These are phyloP conservation scores for Mycena kentingensis DNA, from an alignment of 768 basidiomycete species.

Conservation along the genomic window DNA sequence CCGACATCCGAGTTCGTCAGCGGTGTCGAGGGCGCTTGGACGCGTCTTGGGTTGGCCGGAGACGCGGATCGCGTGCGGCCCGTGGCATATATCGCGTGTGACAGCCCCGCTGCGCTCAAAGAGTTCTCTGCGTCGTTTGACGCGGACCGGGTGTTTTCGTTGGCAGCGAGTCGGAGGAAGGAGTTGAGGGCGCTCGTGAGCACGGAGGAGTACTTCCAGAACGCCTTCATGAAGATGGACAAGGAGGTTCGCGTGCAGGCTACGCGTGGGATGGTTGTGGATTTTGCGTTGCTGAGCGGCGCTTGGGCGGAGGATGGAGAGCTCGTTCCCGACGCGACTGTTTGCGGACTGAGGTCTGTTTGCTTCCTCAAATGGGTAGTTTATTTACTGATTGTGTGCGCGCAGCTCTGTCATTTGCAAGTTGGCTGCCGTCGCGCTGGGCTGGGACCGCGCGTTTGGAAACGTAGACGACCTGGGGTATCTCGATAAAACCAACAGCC, in stretches of 20 bases:
- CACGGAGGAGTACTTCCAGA: conserved; percentile 55
- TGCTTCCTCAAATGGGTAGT: background rate
- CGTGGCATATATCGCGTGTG: conserved; percentile 61
- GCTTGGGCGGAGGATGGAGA: conserved; percentile 54
- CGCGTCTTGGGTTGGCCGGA: conserved; percentile 28
- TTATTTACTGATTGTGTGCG: background rate
- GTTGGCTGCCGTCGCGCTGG: conserved; percentile 59
- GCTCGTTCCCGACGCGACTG: conserved; percentile 48
- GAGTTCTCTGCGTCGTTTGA: conserved; percentile 46
- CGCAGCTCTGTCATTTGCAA: conserved; percentile 63
- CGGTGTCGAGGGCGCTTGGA: conserved; percentile 45
- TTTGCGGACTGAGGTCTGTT: conserved; percentile 62
- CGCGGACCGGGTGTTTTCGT: conserved; percentile 44
- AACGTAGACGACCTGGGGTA: conserved; percentile 47
- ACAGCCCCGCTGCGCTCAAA: conserved; percentile 47
- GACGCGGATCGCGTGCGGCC: conserved; percentile 29
- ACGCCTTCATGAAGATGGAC: conserved; percentile 46
- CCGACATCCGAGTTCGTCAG: conserved; percentile 51
- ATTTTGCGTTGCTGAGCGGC: conserved; percentile 67
- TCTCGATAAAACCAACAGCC: conserved; percentile 45
- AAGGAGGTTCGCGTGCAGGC: conserved; percentile 44
- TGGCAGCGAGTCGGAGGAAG: conserved; percentile 42
- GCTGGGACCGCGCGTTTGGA: conserved; percentile 67
- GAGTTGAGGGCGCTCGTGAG: conserved; percentile 52
- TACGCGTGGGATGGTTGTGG: conserved; percentile 67